phyloP scores from a whole-genome alignment of 1,139 yeast species.

The Candida glucosophila region DNA sequence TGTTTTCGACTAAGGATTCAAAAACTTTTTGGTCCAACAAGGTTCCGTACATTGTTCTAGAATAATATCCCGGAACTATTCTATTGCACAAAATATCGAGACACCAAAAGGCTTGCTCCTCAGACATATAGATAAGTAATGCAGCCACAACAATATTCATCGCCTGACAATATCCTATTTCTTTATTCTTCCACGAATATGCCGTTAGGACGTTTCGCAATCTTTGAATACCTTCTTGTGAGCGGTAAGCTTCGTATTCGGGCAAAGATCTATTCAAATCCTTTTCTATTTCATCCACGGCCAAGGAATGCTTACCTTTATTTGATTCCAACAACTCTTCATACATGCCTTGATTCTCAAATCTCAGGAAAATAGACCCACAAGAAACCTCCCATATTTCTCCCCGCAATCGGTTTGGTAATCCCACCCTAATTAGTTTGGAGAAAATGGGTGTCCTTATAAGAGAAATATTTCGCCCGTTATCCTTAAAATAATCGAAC shows the following conservation, averaged over 20 bases:
- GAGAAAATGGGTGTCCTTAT: constrained; percentile 71
- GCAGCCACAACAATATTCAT: constrained; percentile 98
- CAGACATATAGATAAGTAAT: constrained; percentile 83
- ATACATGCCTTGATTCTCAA: constrained; percentile 57
- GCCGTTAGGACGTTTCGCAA: constrained; percentile 85
- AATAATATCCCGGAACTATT: constrained; percentile 90
- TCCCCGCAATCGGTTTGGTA: constrained; percentile 88
- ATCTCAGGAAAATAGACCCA: constrained; percentile 75
- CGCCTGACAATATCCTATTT: constrained; percentile 97
- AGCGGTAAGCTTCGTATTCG: constrained; percentile 91
- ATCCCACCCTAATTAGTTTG: constrained; percentile 77
- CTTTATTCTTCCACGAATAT: constrained; percentile 95
- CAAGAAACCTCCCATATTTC: constrained; percentile 92
- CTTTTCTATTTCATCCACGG: constrained; percentile 94
- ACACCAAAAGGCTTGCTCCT: constrained; percentile 97
- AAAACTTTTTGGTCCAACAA: constrained; percentile 88
- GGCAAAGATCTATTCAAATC: constrained; percentile 92
- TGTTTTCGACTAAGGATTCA: constrained; percentile 80
- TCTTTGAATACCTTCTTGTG: constrained; percentile 73
- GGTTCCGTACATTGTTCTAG: constrained; percentile 97
- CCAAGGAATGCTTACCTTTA: constrained; percentile 59
- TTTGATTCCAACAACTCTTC: constrained; percentile 48
- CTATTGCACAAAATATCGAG: constrained; percentile 74
- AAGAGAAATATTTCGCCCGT: constrained; percentile 78
- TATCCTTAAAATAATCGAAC: constrained; percentile 79